phyloP scores from a whole-genome alignment of 441 rosid species.

The Biscutella laevigata region DNA sequence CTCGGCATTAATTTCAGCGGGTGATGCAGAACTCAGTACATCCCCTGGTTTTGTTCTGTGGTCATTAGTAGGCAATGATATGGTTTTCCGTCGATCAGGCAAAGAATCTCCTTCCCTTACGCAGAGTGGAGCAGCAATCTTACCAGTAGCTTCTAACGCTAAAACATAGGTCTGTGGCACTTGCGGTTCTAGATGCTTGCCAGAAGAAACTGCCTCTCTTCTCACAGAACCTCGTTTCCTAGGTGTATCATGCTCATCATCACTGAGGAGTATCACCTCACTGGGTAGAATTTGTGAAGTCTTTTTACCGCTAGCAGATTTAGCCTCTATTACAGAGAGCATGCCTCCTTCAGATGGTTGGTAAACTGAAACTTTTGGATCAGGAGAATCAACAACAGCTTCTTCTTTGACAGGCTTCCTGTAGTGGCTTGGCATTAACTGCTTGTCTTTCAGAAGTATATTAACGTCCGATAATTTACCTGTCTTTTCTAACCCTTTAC shows the following conservation, averaged over 20 bases:
- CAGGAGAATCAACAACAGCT: constrained; percentile 23
- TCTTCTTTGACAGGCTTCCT: constrained; percentile 20
- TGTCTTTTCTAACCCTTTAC: constrained; percentile 26
- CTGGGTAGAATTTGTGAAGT: constrained; percentile 27
- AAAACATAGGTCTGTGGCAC: constrained; percentile 30
- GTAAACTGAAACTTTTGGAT: constrained; percentile 28
- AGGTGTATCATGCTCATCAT: constrained; percentile 64
- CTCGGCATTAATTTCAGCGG: constrained; percentile 27
- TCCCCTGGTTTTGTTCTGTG: constrained; percentile 28
- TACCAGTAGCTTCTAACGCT: constrained; percentile 25
- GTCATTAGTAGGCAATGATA: constrained; percentile 30
- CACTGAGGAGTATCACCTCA: constrained; percentile 71
- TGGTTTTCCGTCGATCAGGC: constrained; percentile 27
- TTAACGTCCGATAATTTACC: constrained; percentile 28
- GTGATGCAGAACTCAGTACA: constrained; percentile 26
- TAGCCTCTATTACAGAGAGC: constrained; percentile 19
- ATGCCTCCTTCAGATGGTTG: constrained; percentile 35
- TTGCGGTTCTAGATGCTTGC: constrained; percentile 27
- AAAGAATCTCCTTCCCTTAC: constrained; percentile 27
- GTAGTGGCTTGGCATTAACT: constrained; percentile 23
- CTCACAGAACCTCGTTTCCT: constrained; percentile 34
- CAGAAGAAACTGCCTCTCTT: constrained; percentile 29
- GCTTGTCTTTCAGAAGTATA: constrained; percentile 27
- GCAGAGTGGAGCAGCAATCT: constrained; percentile 22
- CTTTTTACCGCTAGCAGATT: constrained; percentile 28